A percentile compares a stretch with the other conserved stretches of the same genome.
Evolutionary conservation across 176 grass and related monocot genomes (phyloP).

Genomic region (Oropetium thomaeum): DNA sequence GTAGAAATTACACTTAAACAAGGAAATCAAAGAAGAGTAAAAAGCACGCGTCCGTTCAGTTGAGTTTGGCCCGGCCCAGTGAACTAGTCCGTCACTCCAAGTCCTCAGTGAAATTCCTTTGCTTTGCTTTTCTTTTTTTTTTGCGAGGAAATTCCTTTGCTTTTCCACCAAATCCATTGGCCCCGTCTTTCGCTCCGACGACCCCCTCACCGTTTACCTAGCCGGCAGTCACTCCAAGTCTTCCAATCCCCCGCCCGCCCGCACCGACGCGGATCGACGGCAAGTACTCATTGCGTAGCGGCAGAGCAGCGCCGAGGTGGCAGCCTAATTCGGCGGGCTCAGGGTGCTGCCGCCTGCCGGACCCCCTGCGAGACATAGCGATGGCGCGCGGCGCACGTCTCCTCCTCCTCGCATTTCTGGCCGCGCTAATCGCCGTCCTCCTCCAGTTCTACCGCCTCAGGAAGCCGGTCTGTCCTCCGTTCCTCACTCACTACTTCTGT

Average conservation of each 20-base stretch:
- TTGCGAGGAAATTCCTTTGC: too few relatives aligned
- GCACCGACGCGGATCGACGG: background rate
- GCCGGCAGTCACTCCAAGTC: background rate
- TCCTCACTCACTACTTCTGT: background rate
- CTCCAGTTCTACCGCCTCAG: constrained; percentile 54
- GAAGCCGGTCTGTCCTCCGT: constrained; percentile 46
- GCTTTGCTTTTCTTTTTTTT: too few relatives aligned
- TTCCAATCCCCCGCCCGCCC: too few relatives aligned
- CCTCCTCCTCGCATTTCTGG: constrained; percentile 47
- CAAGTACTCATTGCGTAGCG: background rate
- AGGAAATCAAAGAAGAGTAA: background rate
- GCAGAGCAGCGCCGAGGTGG: background rate
- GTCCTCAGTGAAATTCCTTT: too few relatives aligned
- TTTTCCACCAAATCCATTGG: background rate
- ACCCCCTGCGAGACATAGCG: background rate
- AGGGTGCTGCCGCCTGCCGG: background rate
- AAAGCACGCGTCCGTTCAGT: background rate
- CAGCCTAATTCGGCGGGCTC: background rate
- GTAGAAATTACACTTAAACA: too few relatives aligned
- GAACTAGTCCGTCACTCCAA: background rate
- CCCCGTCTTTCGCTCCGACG: constrained; percentile 22
- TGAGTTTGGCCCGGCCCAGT: background rate
- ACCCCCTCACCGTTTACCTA: background rate
- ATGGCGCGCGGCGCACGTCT: constrained; percentile 39
- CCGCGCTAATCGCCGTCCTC: constrained; percentile 40